Conservation (phyloP, 768 basidiomycete genomes). For the Termitomyces sp. region DNA sequence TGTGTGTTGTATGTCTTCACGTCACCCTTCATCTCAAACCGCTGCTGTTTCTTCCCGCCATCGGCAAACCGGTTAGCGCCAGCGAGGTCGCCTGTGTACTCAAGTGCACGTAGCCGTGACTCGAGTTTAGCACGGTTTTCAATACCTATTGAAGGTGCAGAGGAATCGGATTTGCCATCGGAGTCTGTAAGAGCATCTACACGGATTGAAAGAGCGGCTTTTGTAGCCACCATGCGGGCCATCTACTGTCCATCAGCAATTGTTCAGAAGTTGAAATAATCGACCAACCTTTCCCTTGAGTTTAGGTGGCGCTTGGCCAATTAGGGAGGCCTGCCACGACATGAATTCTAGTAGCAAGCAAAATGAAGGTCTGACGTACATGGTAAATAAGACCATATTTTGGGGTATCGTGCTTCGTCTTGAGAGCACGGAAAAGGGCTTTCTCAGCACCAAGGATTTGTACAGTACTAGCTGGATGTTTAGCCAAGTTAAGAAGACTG, state of each 20-base stretch:
- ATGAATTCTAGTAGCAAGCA: conserved; percentile 5
- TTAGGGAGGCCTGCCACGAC: conserved; percentile 71
- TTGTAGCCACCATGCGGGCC: conserved; percentile 99
- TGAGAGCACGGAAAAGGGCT: conserved; percentile 94
- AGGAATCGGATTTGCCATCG: conserved; percentile 81
- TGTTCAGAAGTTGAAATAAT: not conserved
- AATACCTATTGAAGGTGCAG: conserved; percentile 83
- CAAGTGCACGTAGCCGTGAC: conserved; percentile 84
- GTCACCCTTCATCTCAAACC: conserved; percentile 78
- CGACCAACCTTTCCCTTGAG: conserved; percentile 84
- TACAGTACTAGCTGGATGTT: conserved; percentile 97
- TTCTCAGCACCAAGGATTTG: conserved; percentile 99
- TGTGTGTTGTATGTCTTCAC: conserved; percentile 81
- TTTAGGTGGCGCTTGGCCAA: conserved; percentile 96
- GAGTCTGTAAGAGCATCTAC: conserved; percentile 94
- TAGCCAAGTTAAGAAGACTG: conserved; percentile 89
- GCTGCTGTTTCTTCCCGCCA: conserved; percentile 62
- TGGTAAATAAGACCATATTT: conserved; percentile 99
- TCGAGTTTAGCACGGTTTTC: conserved; percentile 95
- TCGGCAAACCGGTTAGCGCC: conserved; percentile 64
- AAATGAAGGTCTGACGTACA: conserved; percentile 36
- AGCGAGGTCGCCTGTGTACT: conserved; percentile 72
- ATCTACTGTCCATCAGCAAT: conserved; percentile 43
- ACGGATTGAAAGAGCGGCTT: conserved; percentile 94
- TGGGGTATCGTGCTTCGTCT: conserved; percentile 98